Evolutionary conservation across 2,329 filamentous ascomycete genomes (phyloP).

Genomic region (Didymella segeticola): DNA sequence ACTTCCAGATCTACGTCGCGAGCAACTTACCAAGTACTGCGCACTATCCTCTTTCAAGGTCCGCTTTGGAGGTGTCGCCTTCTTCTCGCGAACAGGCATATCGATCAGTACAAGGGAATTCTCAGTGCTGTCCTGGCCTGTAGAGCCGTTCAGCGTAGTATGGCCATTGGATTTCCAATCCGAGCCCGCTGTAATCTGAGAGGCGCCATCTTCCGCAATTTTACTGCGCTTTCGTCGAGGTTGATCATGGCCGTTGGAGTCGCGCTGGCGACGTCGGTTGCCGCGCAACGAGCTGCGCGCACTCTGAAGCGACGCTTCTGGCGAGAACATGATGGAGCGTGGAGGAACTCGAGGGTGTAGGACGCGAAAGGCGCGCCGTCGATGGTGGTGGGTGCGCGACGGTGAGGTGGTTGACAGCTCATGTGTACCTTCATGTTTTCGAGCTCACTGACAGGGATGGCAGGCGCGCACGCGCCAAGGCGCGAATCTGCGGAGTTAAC

Average conservation of each 20-base stretch:
- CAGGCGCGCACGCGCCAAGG: slow-evolving; percentile 15
- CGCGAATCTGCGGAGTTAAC: slow-evolving; percentile 16
- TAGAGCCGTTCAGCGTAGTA: slow-evolving; percentile 42
- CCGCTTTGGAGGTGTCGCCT: slow-evolving; percentile 55
- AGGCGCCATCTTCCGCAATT: slow-evolving; percentile 52
- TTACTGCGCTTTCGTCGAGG: slow-evolving; percentile 57
- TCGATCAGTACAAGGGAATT: slow-evolving; percentile 43
- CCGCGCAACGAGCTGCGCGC: slow-evolving; percentile 52
- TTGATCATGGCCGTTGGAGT: slow-evolving; percentile 51
- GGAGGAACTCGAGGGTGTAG: not conserved
- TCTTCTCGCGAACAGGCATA: slow-evolving; percentile 52
- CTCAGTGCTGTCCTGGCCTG: slow-evolving; percentile 34
- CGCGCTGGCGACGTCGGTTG: slow-evolving; percentile 54
- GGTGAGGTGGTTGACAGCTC: slow-evolving; percentile 11
- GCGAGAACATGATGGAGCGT: slow-evolving; percentile 47
- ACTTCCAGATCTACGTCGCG: not conserved
- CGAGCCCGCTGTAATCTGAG: slow-evolving; percentile 27
- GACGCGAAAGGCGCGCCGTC: slow-evolving; percentile 19
- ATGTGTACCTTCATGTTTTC: slow-evolving; percentile 18
- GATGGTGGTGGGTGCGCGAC: slow-evolving; percentile 15
- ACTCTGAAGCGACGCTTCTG: slow-evolving; percentile 46
- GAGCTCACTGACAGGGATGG: slow-evolving; percentile 18
- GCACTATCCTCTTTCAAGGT: slow-evolving; percentile 70
- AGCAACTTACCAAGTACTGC: slow-evolving; percentile 67
- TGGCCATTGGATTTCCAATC: slow-evolving; percentile 45